A percentile compares a stretch with the other conserved stretches of the same genome.
Conservation (phyloP, 805 yeast species). For the Sungouiella thailandica region DNA sequence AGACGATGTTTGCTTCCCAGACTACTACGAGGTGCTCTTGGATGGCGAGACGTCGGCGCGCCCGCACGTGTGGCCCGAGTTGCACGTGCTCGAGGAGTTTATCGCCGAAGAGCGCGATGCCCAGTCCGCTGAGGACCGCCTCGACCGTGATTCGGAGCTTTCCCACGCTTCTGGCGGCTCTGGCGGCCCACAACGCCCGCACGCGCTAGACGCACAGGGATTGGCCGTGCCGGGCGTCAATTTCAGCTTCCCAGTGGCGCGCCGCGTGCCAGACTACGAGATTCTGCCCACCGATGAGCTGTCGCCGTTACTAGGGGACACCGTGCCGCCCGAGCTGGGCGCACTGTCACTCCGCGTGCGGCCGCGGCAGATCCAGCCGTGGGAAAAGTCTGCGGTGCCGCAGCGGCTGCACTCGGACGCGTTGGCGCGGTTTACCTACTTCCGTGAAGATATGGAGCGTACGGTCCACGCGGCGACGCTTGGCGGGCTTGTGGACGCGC, state of each 20-base stretch:
- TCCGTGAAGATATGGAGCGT: slow-evolving; percentile 83
- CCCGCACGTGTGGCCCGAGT: slow-evolving; percentile 74
- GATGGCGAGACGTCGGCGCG: slow-evolving; percentile 17
- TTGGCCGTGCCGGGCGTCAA: slow-evolving; percentile 24
- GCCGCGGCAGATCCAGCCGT: slow-evolving; percentile 72
- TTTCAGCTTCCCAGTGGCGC: slow-evolving; percentile 33
- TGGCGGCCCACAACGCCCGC: too few species aligned
- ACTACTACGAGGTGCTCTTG: slow-evolving; percentile 43
- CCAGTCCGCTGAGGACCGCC: slow-evolving; percentile 16
- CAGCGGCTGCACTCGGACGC: slow-evolving; percentile 32
- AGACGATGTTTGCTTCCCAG: slow-evolving; percentile 89
- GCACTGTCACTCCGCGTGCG: slow-evolving; percentile 49
- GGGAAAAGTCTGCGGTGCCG: slow-evolving; percentile 44
- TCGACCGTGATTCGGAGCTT: too few species aligned
- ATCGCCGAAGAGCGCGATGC: slow-evolving; percentile 58
- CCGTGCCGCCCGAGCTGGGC: slow-evolving; percentile 35
- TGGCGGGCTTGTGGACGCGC: slow-evolving; percentile 51
- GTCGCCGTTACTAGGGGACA: slow-evolving; percentile 30
- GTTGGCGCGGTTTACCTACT: slow-evolving; percentile 76
- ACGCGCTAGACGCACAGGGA: too few species aligned
- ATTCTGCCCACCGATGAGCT: slow-evolving; percentile 17
- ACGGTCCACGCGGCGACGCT: slow-evolving; percentile 88
- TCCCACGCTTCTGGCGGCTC: too few species aligned
- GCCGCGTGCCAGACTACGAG: slow-evolving; percentile 8
- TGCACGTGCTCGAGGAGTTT: slow-evolving; percentile 68